Conservation (phyloP, 345 rosid species). For the Kandelia obovata region DNA sequence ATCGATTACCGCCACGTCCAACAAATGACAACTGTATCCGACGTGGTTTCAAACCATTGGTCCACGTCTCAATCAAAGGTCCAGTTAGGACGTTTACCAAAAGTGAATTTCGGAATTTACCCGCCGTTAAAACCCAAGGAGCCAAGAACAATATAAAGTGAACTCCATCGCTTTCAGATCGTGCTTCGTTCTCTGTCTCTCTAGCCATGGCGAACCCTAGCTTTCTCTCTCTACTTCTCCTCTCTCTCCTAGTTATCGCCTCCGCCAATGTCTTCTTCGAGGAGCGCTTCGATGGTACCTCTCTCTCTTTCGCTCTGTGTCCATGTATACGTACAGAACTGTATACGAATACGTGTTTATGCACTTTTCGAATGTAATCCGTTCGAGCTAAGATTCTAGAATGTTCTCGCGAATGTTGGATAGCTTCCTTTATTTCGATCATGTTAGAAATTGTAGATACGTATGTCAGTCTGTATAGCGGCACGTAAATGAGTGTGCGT, state of each 20-base stretch:
- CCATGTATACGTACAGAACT: not conserved
- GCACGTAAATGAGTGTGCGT: not conserved
- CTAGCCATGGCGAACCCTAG: slow-evolving; percentile 29
- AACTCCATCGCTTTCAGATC: not conserved
- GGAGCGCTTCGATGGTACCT: slow-evolving; percentile 81
- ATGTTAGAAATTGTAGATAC: not conserved
- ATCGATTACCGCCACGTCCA: slow-evolving; percentile 13
- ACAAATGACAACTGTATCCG: slow-evolving; percentile 10
- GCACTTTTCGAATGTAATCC: not conserved
- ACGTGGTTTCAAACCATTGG: not conserved
- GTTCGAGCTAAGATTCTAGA: too few relatives aligned
- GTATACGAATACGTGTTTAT: not conserved
- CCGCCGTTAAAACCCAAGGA: not conserved
- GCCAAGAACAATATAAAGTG: not conserved
- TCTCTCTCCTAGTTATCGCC: slow-evolving; percentile 38
- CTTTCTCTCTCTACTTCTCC: slow-evolving; percentile 26
- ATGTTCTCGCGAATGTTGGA: too few relatives aligned
- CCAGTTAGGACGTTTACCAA: slow-evolving; percentile 8
- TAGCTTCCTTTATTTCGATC: too few relatives aligned
- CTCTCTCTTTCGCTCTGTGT: not conserved
- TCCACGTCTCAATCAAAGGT: not conserved
- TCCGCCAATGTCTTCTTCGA: slow-evolving; percentile 79
- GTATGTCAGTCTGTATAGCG: too few relatives aligned
- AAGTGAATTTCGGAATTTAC: slow-evolving; percentile 2
- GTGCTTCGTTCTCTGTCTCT: not conserved